Evolutionary conservation across 805 yeast genomes (phyloP).

Genomic region (Metschnikowia shivogae): DNA sequence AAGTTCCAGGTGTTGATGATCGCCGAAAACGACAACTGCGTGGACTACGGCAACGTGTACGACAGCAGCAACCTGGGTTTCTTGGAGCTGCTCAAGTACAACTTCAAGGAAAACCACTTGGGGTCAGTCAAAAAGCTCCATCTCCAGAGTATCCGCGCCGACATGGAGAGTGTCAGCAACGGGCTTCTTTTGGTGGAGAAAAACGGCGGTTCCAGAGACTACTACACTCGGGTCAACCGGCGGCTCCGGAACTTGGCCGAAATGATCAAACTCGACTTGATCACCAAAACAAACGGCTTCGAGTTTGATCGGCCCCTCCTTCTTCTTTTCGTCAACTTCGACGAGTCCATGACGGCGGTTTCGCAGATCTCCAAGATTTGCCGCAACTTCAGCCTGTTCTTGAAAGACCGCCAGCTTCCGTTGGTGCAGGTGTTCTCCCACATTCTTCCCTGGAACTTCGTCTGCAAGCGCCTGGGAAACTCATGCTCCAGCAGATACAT

Average conservation of each 20-base stretch:
- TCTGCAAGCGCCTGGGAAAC: conserved; percentile 20
- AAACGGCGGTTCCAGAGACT: conserved; percentile 20
- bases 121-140: conserved; percentile 41
- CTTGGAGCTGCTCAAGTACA: conserved; percentile 37
- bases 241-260: conserved; percentile 32
- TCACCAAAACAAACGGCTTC: conserved; percentile 37
- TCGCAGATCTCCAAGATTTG: conserved; percentile 46
- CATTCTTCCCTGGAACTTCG: conserved; percentile 28
- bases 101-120: conserved; percentile 46
- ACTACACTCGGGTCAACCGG: conserved; percentile 29
- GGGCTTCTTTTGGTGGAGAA: conserved; percentile 26
- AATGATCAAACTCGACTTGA: conserved; percentile 35
- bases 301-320: conserved; percentile 48
- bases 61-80: conserved; percentile 32
- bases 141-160: conserved; percentile 23
- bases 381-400: conserved; percentile 40
- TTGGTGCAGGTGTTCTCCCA: conserved; percentile 37
- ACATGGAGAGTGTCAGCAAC: conserved; percentile 27
- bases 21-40: conserved; percentile 20
- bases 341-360: conserved; percentile 40
- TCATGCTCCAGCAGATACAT: conserved; percentile 21
- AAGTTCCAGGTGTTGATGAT: conserved; percentile 51
- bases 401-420: conserved; percentile 38
- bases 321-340: conserved; percentile 47
- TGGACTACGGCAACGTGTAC: conserved; percentile 17